These are phyloP conservation scores for Lotus japonicus DNA, from an alignment of 306 rosid genomes.

Conservation along the genomic window DNA sequence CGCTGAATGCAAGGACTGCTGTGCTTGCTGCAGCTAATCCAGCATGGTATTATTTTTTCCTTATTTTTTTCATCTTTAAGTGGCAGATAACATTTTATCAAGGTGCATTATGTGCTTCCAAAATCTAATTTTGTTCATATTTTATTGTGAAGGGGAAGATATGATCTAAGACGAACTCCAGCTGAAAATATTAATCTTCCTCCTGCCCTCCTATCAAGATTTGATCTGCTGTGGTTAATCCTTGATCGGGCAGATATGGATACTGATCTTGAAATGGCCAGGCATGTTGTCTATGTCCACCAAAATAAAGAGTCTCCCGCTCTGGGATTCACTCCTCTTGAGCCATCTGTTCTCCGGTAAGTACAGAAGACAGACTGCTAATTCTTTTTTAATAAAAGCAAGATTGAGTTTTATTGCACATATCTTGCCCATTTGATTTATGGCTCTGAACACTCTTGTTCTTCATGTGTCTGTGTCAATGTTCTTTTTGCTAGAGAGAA, in stretches of 20 bases:
- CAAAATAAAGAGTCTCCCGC: constrained; percentile 92
- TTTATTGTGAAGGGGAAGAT: constrained; percentile 80
- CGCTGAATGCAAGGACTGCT: constrained; percentile 97
- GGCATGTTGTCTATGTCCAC: constrained; percentile 90
- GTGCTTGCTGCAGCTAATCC: constrained; percentile 99
- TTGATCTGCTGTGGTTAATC: constrained; percentile 95
- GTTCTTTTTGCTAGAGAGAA: background rate
- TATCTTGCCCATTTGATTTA: background rate
- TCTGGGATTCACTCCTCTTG: constrained; percentile 92
- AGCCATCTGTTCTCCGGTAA: constrained; percentile 93
- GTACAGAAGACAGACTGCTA: background rate
- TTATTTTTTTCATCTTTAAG: background rate
- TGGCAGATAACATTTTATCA: constrained; percentile 3
- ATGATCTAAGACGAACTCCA: constrained; percentile 92
- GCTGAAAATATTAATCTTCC: constrained; percentile 99
- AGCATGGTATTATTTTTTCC: constrained; percentile 69
- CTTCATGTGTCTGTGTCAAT: background rate
- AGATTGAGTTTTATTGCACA: background rate
- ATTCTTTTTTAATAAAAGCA: background rate
- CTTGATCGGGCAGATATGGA: constrained; percentile 99
- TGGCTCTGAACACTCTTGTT: constrained; percentile 6
- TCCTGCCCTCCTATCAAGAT: constrained; percentile 89
- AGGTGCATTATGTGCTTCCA: background rate
- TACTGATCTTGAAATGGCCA: constrained; percentile 97
- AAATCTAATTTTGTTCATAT: constrained; percentile 20